Evolutionary conservation across 768 basidiomycete species (phyloP).

Genomic region (Brasilioporus rufonigricans): DNA sequence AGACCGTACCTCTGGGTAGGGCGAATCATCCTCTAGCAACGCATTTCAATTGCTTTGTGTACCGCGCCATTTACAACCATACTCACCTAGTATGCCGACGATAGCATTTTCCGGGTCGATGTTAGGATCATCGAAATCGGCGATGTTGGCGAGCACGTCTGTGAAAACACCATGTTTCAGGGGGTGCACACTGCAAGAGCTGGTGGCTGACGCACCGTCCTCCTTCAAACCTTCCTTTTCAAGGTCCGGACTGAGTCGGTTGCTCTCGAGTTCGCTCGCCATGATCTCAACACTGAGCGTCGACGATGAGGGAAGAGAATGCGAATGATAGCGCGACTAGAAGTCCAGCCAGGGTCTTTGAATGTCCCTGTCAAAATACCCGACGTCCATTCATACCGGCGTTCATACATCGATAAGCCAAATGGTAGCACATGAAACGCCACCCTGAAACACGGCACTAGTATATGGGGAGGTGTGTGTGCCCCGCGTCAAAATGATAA

Average conservation of each 20-base stretch:
- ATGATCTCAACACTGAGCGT: slow-evolving; percentile 8
- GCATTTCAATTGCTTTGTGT: slow-evolving; percentile 13
- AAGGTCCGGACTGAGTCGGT: slow-evolving; percentile 1
- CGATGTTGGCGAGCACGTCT: slow-evolving; percentile 4
- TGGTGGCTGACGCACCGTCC: slow-evolving; percentile 1
- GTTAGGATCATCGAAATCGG: slow-evolving; percentile 38
- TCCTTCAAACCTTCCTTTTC: slow-evolving; percentile 15
- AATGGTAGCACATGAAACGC: not conserved
- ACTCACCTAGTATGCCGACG: slow-evolving; percentile 19
- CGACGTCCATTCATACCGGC: not conserved
- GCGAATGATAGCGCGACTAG: not conserved
- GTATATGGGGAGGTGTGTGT: not conserved
- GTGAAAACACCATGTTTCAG: not conserved
- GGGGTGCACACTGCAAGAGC: not conserved
- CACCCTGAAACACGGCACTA: not conserved
- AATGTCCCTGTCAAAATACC: not conserved
- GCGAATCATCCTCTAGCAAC: slow-evolving; percentile 64
- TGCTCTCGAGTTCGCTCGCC: slow-evolving; percentile 1
- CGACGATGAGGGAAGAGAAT: not conserved
- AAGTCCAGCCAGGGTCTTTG: not conserved
- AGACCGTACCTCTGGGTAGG: slow-evolving; percentile 80
- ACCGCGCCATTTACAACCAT: not conserved
- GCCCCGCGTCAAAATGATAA: not conserved
- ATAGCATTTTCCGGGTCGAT: slow-evolving; percentile 25
- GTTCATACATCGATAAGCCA: not conserved